Conservation (phyloP, 169 alveolate species). For the Perkinsus marinus region DNA sequence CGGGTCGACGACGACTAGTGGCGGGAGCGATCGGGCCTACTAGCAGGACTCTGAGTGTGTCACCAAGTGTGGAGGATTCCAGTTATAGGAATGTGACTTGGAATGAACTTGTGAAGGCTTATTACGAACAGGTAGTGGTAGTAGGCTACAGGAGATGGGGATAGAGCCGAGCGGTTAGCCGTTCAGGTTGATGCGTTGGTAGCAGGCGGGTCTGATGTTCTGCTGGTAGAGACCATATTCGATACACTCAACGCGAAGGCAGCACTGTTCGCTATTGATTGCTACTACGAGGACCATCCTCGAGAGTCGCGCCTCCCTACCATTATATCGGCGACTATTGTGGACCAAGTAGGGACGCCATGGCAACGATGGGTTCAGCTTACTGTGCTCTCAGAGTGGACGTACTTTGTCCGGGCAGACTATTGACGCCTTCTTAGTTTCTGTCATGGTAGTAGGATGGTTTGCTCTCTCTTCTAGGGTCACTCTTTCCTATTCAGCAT, state of each 20-base stretch:
- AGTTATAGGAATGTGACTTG: constrained; percentile 18
- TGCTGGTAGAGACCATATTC: constrained; percentile 40
- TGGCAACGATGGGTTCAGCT: not conserved
- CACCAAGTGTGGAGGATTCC: constrained; percentile 41
- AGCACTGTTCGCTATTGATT: constrained; percentile 34
- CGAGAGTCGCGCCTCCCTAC: constrained; percentile 24
- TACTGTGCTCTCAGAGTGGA: constrained; percentile 16
- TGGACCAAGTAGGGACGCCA: constrained; percentile 7
- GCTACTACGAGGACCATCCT: constrained; percentile 22
- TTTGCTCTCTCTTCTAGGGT: not conserved
- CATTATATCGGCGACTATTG: constrained; percentile 37
- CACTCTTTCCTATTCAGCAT: constrained; percentile 3
- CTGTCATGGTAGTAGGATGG: constrained; percentile 1
- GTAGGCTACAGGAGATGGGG: not conserved
- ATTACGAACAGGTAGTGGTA: not conserved
- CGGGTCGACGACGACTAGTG: constrained; percentile 21
- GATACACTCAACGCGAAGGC: constrained; percentile 43
- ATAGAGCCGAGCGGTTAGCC: not conserved
- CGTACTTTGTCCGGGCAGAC: constrained; percentile 45
- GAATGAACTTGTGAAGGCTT: constrained; percentile 16
- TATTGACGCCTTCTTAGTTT: constrained; percentile 39
- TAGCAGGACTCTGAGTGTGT: constrained; percentile 28
- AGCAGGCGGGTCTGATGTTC: constrained; percentile 39
- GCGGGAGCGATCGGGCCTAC: constrained; percentile 54
- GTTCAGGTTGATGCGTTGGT: constrained; percentile 25